A percentile compares a stretch with the other conserved stretches of the same genome.
These are phyloP conservation scores for Ceratocystis harringtonii DNA, from an alignment of 2,329 filamentous ascomycete genomes.

Conservation along the genomic window DNA sequence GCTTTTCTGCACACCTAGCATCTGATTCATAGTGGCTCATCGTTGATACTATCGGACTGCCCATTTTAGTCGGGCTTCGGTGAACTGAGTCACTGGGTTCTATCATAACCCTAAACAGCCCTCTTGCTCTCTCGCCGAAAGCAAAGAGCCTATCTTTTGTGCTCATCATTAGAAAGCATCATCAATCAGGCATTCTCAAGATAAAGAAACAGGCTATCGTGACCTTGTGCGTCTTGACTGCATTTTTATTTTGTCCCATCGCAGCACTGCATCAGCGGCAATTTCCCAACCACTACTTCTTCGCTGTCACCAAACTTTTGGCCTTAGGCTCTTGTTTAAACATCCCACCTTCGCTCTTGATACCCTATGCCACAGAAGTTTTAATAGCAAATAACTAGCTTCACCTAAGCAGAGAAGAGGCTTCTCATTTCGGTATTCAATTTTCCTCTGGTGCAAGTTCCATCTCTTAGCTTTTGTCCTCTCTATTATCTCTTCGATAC, in stretches of 20 bases:
- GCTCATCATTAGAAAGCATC: neutral
- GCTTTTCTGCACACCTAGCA: neutral
- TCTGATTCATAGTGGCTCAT: neutral
- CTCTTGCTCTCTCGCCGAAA: neutral
- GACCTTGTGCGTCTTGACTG: neutral
- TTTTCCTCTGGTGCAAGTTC: neutral
- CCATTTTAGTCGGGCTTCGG: neutral
- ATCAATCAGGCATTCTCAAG: neutral
- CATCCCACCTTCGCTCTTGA: slow-evolving; percentile 10
- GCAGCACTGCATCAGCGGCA: neutral
- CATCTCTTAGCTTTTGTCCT: neutral
- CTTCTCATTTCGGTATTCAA: neutral
- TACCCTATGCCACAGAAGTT: slow-evolving; percentile 1
- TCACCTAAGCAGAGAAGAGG: neutral
- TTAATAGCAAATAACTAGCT: neutral
- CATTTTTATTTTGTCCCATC: neutral
- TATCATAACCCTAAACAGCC: slow-evolving; percentile 6
- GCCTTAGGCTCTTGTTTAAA: neutral
- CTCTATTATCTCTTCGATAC: neutral
- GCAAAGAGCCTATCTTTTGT: neutral
- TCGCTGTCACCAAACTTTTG: slow-evolving; percentile 5
- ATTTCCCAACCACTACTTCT: neutral
- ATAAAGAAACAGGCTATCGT: neutral
- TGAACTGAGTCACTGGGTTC: slow-evolving; percentile 14
- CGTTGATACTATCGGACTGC: no score